Percentiles rank a stretch among this genome's conserved stretches.
phyloP scores from a whole-genome alignment of 140 eudicot species.

The Cichorium intybus region DNA sequence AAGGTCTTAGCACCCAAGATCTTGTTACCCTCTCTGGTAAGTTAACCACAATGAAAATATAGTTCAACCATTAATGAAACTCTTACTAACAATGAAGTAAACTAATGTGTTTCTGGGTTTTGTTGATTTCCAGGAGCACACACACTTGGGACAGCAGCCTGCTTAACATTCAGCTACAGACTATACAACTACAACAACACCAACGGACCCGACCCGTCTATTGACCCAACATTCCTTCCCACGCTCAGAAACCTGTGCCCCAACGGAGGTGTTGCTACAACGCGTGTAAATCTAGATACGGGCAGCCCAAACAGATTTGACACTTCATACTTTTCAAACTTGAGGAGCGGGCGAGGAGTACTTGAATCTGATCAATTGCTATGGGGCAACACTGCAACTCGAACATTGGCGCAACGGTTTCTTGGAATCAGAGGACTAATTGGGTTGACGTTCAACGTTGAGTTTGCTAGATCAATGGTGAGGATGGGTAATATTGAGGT shows the following conservation, averaged over 20 bases:
- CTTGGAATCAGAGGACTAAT: constrained; percentile 45
- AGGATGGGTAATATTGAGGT: constrained; percentile 62
- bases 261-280: constrained; percentile 26
- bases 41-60: neutral
- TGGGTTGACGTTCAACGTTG: constrained; percentile 43
- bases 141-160: constrained; percentile 61
- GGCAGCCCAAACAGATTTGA: constrained; percentile 53
- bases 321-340: constrained; percentile 41
- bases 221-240: constrained; percentile 42
- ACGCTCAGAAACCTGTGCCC: constrained; percentile 56
- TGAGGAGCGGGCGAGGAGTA: constrained; percentile 47
- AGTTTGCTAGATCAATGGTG: constrained; percentile 60
- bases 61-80: too few relatives aligned
- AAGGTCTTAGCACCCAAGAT: constrained; percentile 57
- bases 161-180: constrained; percentile 52
- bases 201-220: constrained; percentile 51
- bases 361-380: constrained; percentile 62
- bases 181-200: constrained; percentile 46
- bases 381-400: constrained; percentile 46
- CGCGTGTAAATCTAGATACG: constrained; percentile 44
- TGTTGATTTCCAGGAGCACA: constrained; percentile 40
- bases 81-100: neutral
- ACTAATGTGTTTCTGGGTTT: neutral
- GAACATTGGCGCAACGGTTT: constrained; percentile 35
- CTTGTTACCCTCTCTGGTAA: constrained; percentile 65